Conservation (phyloP, 163 green algal genomes). For the Chlorella variabilis region DNA sequence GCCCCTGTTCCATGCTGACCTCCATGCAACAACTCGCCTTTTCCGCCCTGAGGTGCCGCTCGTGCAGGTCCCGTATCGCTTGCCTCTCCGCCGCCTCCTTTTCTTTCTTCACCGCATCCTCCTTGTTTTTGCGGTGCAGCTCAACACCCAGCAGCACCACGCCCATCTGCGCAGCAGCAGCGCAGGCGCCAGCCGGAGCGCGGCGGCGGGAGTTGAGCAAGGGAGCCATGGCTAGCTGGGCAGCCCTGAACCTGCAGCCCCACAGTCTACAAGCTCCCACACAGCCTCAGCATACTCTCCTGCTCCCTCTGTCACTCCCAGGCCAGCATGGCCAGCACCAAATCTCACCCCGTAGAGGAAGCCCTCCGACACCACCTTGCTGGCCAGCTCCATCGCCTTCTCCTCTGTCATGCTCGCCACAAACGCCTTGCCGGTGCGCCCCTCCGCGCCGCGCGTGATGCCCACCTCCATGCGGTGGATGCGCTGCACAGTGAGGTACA, state of each 20-base stretch:
- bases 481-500: too few relatives aligned
- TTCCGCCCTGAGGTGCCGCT: constrained; percentile 38
- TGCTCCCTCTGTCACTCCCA: too few relatives aligned
- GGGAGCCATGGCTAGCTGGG: too few relatives aligned
- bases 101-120: constrained; percentile 56
- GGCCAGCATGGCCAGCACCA: not conserved
- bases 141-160: constrained; percentile 52
- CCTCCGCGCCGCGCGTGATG: constrained; percentile 80
- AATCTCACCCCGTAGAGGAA: constrained; percentile 72
- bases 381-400: constrained; percentile 79
- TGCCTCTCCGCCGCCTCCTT: constrained; percentile 24
- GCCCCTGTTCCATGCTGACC: too few relatives aligned
- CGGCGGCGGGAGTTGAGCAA: too few relatives aligned
- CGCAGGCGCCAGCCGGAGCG: too few relatives aligned
- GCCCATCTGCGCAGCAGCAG: constrained; percentile 53
- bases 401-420: constrained; percentile 88
- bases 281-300: too few relatives aligned
- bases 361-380: constrained; percentile 81
- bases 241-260: too few relatives aligned
- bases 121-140: constrained; percentile 48
- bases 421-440: constrained; percentile 78
- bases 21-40: constrained; percentile 11
- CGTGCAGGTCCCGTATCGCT: constrained; percentile 18
- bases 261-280: too few relatives aligned
- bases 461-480: constrained; percentile 79